These are phyloP conservation scores for Erythrophleum fordii DNA, from an alignment of 306 rosid genomes.

Conservation along the genomic window DNA sequence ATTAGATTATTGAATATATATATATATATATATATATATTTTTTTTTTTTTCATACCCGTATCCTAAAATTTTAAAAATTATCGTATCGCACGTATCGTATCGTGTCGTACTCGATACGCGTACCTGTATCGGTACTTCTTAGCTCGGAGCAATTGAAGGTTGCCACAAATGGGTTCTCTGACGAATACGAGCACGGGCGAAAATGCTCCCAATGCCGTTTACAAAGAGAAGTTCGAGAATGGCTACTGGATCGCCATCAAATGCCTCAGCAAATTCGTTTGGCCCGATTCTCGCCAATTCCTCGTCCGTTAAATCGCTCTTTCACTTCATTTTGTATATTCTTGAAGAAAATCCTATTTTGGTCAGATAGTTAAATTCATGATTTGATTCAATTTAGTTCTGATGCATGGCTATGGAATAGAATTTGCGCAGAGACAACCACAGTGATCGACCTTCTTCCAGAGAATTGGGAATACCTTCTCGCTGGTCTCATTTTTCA, in stretches of 20 bases:
- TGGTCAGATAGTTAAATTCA: not conserved
- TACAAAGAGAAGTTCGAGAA: slow-evolving; percentile 63
- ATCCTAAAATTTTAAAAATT: too few species aligned
- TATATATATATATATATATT: too few species aligned
- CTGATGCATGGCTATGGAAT: slow-evolving; percentile 76
- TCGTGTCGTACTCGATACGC: too few species aligned
- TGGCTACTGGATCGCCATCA: slow-evolving; percentile 62
- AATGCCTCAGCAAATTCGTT: slow-evolving; percentile 73
- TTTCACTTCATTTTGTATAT: not conserved
- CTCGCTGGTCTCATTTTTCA: slow-evolving; percentile 81
- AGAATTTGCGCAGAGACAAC: slow-evolving; percentile 56
- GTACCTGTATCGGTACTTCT: too few species aligned
- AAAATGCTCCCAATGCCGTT: slow-evolving; percentile 74
- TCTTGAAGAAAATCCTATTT: not conserved
- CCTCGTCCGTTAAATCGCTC: slow-evolving; percentile 49
- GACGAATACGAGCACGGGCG: slow-evolving; percentile 77
- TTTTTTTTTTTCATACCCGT: too few species aligned
- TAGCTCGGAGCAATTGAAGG: slow-evolving; percentile 65
- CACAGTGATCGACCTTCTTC: slow-evolving; percentile 81
- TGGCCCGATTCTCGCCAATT: slow-evolving; percentile 85
- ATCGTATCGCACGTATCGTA: too few species aligned
- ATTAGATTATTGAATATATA: too few species aligned
- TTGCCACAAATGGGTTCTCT: slow-evolving; percentile 61
- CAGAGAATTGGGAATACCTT: slow-evolving; percentile 86
- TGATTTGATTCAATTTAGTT: not conserved